Conservation (phyloP, 2,329 filamentous ascomycete genomes). For the Neopestalotiopsis sp. region DNA sequence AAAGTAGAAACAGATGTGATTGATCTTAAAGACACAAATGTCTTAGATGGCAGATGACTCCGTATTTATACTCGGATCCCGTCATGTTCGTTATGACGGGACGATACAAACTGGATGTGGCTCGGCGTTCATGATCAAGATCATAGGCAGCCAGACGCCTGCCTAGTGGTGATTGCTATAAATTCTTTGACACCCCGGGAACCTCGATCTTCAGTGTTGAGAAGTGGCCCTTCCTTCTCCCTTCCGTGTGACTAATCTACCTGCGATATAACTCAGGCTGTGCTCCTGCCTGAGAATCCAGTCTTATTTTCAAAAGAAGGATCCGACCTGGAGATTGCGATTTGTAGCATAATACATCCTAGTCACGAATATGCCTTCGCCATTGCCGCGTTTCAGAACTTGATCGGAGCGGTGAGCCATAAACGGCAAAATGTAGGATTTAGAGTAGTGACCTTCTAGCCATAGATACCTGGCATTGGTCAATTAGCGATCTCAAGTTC, state of each 20-base stretch:
- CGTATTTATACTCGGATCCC: background rate
- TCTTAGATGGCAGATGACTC: background rate
- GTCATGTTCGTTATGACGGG: background rate
- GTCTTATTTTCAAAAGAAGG: background rate
- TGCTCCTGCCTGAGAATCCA: background rate
- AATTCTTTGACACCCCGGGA: background rate
- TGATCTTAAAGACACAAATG: background rate
- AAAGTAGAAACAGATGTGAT: background rate
- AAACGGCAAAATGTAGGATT: background rate
- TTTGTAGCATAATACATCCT: background rate
- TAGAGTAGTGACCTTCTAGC: background rate
- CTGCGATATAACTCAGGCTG: background rate
- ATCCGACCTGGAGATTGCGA: background rate
- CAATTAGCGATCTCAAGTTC: background rate
- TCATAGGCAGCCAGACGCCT: background rate
- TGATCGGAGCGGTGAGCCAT: background rate
- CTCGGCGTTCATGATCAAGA: background rate
- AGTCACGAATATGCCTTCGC: background rate
- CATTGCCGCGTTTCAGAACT: background rate
- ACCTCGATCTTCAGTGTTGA: background rate
- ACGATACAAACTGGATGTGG: background rate
- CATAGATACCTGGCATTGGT: background rate
- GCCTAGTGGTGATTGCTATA: background rate
- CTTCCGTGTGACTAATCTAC: background rate
- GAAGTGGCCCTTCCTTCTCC: background rate